Evolutionary conservation across 768 basidiomycete species (phyloP), one percentile per base, ranked within the genome.

Genomic region (Rhodotorula diobovata): DNA sequence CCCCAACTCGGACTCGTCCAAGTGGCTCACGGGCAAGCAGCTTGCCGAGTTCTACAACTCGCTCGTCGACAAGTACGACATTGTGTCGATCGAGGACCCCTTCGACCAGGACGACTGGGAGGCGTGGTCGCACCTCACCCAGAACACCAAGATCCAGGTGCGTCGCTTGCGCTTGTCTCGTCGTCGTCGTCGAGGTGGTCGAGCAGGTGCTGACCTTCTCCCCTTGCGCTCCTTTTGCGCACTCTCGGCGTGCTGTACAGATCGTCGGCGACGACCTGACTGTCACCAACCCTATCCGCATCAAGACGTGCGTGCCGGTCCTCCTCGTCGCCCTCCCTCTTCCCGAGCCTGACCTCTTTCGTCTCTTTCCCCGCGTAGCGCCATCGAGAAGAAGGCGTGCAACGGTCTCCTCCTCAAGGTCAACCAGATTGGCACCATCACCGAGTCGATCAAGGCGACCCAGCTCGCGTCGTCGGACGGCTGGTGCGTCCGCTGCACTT

Each of bases 71-170:
- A 89, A 94, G 83, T 97, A 98, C 85, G 93, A 94, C 70, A 98
- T 97, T 76, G 72, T 74, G 67, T 93, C 92, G 43, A 86, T 94
- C 77, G 93, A 95, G 83, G 96, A 99, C 82, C 95, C 96, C 81
- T 99, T 99, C 83, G 95, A 98, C 82, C 94, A 99, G 84, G 96
- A 99, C 80, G 96, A 99, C 84, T 97, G 93, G 92, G 93, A 92
- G 80, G 92, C 93, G 53, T 99, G 96, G 96, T 83, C 87, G 48
- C 88, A 93, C 85, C 91, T 97, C 83, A 96, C 90, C 77, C 82
- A 84, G 77, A 82, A 86, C 73, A 85, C 88, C 78, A 85, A 85
- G 34, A 89, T 94, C 81, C 93, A 95, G 83, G 58, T 68, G 48
- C 48, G 48, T 28, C 25, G 21, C 21, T 25, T 8, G 8, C 11